Conservation (phyloP, 2,329 filamentous ascomycete species). For the Sarocladiaceae sp. region DNA sequence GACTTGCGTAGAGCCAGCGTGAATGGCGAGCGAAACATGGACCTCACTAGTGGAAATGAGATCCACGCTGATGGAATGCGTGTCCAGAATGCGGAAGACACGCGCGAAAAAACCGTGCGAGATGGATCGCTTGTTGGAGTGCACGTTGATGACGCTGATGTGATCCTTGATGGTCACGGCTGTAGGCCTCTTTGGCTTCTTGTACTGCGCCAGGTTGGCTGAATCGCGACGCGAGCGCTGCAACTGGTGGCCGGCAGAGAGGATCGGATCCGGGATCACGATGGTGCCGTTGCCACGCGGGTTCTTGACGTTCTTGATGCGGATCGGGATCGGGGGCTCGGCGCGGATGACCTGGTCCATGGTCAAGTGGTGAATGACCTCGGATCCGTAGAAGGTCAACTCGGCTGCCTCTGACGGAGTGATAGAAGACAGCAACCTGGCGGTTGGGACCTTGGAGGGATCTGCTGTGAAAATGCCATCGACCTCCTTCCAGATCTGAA, state of each 20-base stretch:
- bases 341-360: slow-evolving; percentile 94
- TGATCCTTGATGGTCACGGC: slow-evolving; percentile 96
- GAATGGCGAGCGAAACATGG: slow-evolving; percentile 94
- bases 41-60: slow-evolving; percentile 95
- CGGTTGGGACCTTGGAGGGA: slow-evolving; percentile 86
- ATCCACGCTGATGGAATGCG: slow-evolving; percentile 83
- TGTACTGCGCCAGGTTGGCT: slow-evolving; percentile 30
- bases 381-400: slow-evolving; percentile 87
- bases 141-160: slow-evolving; percentile 95
- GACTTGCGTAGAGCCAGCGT: slow-evolving; percentile 62
- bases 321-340: slow-evolving; percentile 70
- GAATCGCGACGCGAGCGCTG: slow-evolving; percentile 35
- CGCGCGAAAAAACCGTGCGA: slow-evolving; percentile 94
- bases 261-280: slow-evolving; percentile 67
- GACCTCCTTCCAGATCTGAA: slow-evolving; percentile 99
- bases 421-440: slow-evolving; percentile 79
- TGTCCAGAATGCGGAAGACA: slow-evolving; percentile 87
- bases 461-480: slow-evolving; percentile 87
- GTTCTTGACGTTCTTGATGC: slow-evolving; percentile 91
- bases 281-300: slow-evolving; percentile 72
- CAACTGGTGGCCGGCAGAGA: slow-evolving; percentile 51
- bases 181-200: slow-evolving; percentile 68
- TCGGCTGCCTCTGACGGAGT: slow-evolving; percentile 94
- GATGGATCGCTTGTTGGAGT: slow-evolving; percentile 93
- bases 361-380: slow-evolving; percentile 97